phyloP scores from a whole-genome alignment of 2,329 filamentous ascomycete species.

The Huntiella decipiens region DNA sequence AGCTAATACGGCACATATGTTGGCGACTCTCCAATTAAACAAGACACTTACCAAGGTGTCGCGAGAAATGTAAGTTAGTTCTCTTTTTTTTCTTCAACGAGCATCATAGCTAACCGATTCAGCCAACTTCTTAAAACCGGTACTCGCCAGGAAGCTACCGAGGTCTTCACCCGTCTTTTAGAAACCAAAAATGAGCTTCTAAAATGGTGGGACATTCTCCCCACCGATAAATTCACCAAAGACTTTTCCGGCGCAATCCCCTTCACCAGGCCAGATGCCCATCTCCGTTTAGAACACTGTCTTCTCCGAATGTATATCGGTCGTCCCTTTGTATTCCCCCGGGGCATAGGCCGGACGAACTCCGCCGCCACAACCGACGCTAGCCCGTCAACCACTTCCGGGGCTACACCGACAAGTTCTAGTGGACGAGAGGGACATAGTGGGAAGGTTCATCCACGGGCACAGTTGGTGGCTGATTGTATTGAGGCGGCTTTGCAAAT shows the following conservation, averaged over 20 bases:
- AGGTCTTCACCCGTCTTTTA: conserved; percentile 18
- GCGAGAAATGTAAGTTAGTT: conserved; percentile 21
- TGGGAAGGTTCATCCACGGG: conserved; percentile 15
- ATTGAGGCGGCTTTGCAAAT: conserved; percentile 32
- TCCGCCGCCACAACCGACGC: neutral
- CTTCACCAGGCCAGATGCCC: conserved; percentile 27
- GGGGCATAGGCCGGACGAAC: conserved; percentile 6
- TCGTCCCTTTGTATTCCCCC: conserved; percentile 30
- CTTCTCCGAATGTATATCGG: conserved; percentile 34
- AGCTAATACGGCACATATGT: conserved; percentile 26
- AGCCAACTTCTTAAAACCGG: conserved; percentile 20
- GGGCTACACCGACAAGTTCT: conserved; percentile 13
- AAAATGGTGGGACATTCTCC: conserved; percentile 22
- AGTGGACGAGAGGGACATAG: conserved; percentile 12
- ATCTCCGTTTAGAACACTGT: conserved; percentile 33
- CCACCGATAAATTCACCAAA: conserved; percentile 17
- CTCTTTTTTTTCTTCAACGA: too few relatives aligned
- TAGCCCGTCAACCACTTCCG: conserved; percentile 4
- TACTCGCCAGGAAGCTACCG: conserved; percentile 17
- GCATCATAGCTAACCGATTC: conserved; percentile 5
- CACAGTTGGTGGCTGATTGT: conserved; percentile 29
- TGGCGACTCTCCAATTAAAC: conserved; percentile 23
- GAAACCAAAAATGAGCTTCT: conserved; percentile 21
- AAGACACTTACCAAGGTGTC: conserved; percentile 19
- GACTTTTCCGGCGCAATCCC: conserved; percentile 17